Base-by-base conservation (phyloP, 805 yeast genomes). In the Ogataea salicorniae region DNA sequence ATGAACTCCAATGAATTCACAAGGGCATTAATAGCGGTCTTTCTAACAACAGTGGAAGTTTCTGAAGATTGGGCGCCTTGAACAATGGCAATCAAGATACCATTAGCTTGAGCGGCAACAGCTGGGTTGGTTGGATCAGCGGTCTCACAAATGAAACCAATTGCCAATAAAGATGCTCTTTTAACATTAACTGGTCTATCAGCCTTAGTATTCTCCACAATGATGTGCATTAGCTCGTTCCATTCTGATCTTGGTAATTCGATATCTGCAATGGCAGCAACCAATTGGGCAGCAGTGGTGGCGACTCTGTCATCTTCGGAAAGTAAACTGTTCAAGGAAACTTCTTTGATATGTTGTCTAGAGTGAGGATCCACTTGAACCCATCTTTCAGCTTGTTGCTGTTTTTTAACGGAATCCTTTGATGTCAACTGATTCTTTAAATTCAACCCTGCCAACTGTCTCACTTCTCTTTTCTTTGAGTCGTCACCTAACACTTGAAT, bases 241-340 rank as follows among this genome's bases (percentile, higher is more conserved):
- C 99, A 94, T 62, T 85, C 88, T 54, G 76, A 76, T 52, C 84
- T 72, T 41, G 97, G 97, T 54, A 94, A 75, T 66, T 94, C 99
- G 48, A 92, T 87, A 53, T 84, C 92, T n/a, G 97, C 99, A 58
- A 94, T 87, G 11, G 97, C 95, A 34, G 98, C 96, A 44, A 94
- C 92, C 55, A 92, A 75, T 72, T 92, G 97, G 22, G 99, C 96
- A 23, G 92, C 84, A 29, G 96, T 77, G 48, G 83, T 81, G 33
- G 95, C 94, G 47, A 92, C 96, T 60, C 88, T 79, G 54, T 80
- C 86, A 58, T 81, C 80, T n/a, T 71, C 63, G 16, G 87, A 75
- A 47, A 83, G 64, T 47, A 94, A 77, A 3, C 91, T 79, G 39
- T 70, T 68, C 43, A 92, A 66, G 0, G 89, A 76, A 31, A 76